Conservation (phyloP, 2,329 filamentous ascomycete species). For the Emydomyces testavorans region DNA sequence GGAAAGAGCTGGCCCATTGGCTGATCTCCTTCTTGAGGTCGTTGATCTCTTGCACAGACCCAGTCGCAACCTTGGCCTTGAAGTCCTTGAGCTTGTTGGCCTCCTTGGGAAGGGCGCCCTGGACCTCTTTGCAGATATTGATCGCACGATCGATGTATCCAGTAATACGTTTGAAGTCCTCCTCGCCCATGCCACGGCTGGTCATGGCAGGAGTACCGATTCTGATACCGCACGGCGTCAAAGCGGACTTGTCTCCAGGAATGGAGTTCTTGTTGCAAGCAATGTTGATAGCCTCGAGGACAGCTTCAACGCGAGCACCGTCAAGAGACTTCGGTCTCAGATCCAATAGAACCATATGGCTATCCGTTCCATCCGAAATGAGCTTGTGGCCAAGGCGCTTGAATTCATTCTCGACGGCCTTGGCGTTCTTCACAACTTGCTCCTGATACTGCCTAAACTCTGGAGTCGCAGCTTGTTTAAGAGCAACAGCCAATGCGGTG, state of each 20-base stretch:
- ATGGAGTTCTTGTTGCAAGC: conserved; percentile 99
- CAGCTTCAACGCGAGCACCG: conserved; percentile 82
- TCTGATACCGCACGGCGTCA: conserved; percentile 87
- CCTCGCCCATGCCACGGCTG: conserved; percentile 79
- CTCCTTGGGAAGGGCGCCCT: conserved; percentile 77
- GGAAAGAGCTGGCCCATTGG: conserved; percentile 77
- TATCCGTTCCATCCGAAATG: conserved; percentile 90
- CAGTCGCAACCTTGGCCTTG: conserved; percentile 76
- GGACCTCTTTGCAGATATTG: conserved; percentile 81
- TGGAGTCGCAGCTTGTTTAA: conserved; percentile 80
- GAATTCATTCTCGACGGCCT: conserved; percentile 69
- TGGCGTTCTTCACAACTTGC: conserved; percentile 79
- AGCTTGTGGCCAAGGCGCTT: conserved; percentile 65
- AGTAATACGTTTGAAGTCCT: conserved; percentile 85
- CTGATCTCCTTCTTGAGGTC: conserved; percentile 81
- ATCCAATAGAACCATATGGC: conserved; percentile 88
- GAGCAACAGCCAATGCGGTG: conserved; percentile 81
- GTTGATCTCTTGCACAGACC: conserved; percentile 70
- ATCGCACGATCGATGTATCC: conserved; percentile 80
- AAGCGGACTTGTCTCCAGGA: conserved; percentile 90
- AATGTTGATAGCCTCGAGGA: conserved; percentile 96
- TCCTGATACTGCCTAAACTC: conserved; percentile 92
- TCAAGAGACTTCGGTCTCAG: conserved; percentile 82
- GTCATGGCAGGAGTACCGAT: conserved; percentile 98
- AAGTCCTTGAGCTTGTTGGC: conserved; percentile 99